A percentile compares a stretch with the other conserved stretches of the same genome.
Conservation (phyloP, 2,329 filamentous ascomycete species). For the Fusarium sp. region DNA sequence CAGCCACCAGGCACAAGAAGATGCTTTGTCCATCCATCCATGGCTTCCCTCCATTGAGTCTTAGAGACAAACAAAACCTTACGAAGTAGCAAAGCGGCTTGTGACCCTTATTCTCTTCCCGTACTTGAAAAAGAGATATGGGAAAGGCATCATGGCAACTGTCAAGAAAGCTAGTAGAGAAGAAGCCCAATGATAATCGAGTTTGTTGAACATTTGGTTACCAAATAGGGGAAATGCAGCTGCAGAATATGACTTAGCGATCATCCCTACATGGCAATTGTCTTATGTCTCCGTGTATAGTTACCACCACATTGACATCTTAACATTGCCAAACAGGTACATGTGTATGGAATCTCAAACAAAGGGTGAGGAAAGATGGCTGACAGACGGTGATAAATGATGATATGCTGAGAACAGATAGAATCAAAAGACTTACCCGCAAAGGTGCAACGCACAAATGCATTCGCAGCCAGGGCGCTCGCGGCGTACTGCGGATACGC, state of each 20-base stretch:
- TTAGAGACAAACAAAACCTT: background rate
- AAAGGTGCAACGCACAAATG: conserved; percentile 82
- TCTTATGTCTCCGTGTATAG: background rate
- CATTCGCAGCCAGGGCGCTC: conserved; percentile 85
- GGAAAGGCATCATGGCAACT: conserved; percentile 73
- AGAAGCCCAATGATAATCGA: conserved; percentile 79
- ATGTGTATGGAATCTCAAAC: background rate
- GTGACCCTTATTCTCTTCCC: conserved; percentile 68
- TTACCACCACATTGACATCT: background rate
- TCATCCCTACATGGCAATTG: background rate
- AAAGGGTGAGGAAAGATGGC: conserved; percentile 5
- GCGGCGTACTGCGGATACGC: conserved; percentile 82
- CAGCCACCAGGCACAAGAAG: background rate
- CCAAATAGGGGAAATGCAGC: conserved; percentile 84
- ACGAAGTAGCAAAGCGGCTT: conserved; percentile 65
- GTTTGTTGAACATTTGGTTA: conserved; percentile 75
- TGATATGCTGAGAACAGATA: background rate
- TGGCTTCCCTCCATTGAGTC: background rate
- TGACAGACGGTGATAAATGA: conserved; percentile 15
- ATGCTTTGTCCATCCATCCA: background rate
- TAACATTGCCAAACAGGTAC: background rate
- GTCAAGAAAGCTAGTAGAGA: conserved; percentile 72
- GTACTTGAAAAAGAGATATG: conserved; percentile 72
- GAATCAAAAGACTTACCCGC: conserved; percentile 66
- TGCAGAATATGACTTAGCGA: conserved; percentile 46